Percentiles rank a stretch among this genome's conserved stretches.
Conservation (phyloP, 2,329 filamentous ascomycete species). For the Chaetomium olivaceum region DNA sequence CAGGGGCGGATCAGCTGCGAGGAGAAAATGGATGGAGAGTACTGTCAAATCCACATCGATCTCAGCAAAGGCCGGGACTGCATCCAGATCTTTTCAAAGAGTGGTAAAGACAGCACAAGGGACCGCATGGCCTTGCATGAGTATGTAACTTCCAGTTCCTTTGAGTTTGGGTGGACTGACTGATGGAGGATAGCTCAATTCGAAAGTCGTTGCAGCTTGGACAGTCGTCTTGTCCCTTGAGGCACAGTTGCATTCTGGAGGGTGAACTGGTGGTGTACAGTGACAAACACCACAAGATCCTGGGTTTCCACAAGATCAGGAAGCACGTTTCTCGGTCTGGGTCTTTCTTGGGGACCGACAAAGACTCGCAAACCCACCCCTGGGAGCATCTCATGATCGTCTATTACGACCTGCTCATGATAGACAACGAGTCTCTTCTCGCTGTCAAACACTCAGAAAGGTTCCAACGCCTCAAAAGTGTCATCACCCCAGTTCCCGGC, state of each 20-base stretch:
- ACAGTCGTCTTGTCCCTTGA: slow-evolving; percentile 57
- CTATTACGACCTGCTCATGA: slow-evolving; percentile 58
- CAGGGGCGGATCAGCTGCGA: slow-evolving; percentile 69
- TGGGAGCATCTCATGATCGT: slow-evolving; percentile 63
- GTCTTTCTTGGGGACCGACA: slow-evolving; percentile 63
- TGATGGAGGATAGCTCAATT: slow-evolving; percentile 53
- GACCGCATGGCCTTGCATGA: slow-evolving; percentile 65
- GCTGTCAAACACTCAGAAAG: slow-evolving; percentile 57
- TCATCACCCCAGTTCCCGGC: slow-evolving; percentile 57
- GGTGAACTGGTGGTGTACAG: slow-evolving; percentile 81
- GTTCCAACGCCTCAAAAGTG: slow-evolving; percentile 57
- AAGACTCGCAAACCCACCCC: slow-evolving; percentile 63
- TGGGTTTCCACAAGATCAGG: slow-evolving; percentile 79
- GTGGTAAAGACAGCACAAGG: slow-evolving; percentile 80
- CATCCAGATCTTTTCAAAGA: slow-evolving; percentile 88
- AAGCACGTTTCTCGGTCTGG: slow-evolving; percentile 78
- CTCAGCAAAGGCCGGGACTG: slow-evolving; percentile 53
- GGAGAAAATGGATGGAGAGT: slow-evolving; percentile 84
- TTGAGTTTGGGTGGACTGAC: slow-evolving; percentile 24
- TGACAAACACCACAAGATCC: slow-evolving; percentile 62
- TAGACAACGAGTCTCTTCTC: slow-evolving; percentile 56
- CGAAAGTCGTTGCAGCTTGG: slow-evolving; percentile 65
- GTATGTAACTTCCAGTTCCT: slow-evolving; percentile 38
- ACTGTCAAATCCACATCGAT: slow-evolving; percentile 84
- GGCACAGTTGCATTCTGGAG: slow-evolving; percentile 72